Evolutionary conservation across 495 filamentous ascomycete genomes (phyloP).

Genomic region (Penicillium lagena): DNA sequence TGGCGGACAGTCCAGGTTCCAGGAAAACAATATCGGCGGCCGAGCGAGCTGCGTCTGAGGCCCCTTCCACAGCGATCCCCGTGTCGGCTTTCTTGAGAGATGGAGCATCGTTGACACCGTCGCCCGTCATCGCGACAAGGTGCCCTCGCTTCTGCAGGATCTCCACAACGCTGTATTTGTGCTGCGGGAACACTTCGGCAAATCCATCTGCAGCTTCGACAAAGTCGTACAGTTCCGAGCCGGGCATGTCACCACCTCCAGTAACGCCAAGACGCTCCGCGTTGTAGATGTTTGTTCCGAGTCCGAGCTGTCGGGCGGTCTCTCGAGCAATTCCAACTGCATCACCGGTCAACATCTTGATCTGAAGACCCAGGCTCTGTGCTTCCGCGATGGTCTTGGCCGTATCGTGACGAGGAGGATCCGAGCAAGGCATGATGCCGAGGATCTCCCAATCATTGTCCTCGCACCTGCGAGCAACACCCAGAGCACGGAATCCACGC

Average conservation of each 20-base stretch:
- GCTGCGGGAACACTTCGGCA: slow-evolving; percentile 90
- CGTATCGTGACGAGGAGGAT: slow-evolving; percentile 87
- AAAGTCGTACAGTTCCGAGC: slow-evolving; percentile 89
- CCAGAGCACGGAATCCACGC: slow-evolving; percentile 87
- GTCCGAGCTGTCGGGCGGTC: slow-evolving; percentile 81
- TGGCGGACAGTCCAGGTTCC: slow-evolving; percentile 82
- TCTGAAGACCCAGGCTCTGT: slow-evolving; percentile 75
- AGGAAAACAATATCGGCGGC: slow-evolving; percentile 94
- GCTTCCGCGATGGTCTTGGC: slow-evolving; percentile 87
- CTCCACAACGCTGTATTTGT: slow-evolving; percentile 96
- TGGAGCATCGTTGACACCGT: slow-evolving; percentile 95
- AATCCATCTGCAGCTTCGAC: slow-evolving; percentile 94
- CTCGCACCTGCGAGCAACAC: slow-evolving; percentile 80
- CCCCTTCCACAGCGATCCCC: slow-evolving; percentile 85
- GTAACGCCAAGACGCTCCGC: slow-evolving; percentile 78
- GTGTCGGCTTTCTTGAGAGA: slow-evolving; percentile 92
- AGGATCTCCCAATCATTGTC: slow-evolving; percentile 79
- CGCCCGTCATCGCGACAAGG: slow-evolving; percentile 96
- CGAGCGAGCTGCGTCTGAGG: slow-evolving; percentile 86
- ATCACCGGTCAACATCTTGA: slow-evolving; percentile 98
- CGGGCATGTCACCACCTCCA: slow-evolving; percentile 85
- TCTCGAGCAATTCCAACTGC: slow-evolving; percentile 89
- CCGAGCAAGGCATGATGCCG: slow-evolving; percentile 88
- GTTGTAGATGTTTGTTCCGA: slow-evolving; percentile 92
- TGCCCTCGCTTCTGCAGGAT: slow-evolving; percentile 93